Evolutionary conservation across 164 flowering plant species (phyloP).

Genomic region (Vitis amurensis): DNA sequence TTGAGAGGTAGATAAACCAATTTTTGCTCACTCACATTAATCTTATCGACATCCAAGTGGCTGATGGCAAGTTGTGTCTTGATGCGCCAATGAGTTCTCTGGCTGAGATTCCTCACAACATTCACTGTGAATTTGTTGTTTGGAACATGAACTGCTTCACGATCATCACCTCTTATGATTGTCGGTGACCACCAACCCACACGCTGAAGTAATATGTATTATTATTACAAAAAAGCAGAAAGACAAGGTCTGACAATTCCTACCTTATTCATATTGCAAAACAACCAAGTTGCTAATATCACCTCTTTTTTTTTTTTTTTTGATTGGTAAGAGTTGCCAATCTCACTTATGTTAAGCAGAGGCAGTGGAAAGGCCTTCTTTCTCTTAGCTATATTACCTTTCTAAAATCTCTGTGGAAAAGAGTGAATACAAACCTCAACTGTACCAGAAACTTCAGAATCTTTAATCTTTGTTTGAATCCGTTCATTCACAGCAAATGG

Average conservation of each 20-base stretch:
- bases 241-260: no score
- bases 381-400: no score
- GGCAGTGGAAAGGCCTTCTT: no score
- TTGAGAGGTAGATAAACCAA: constrained; percentile 1
- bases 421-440: constrained; percentile 76
- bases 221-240: neutral
- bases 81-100: constrained; percentile 97
- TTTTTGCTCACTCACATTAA: constrained; percentile 59
- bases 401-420: neutral
- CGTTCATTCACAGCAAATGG: constrained; percentile 91
- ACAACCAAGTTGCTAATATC: no score
- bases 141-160: constrained; percentile 97
- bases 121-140: constrained; percentile 92
- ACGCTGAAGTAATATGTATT: constrained; percentile 53
- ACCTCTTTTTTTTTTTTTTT: neutral
- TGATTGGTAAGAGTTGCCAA: neutral
- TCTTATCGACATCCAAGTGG: constrained; percentile 89
- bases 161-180: constrained; percentile 91
- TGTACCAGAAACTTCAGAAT: constrained; percentile 97
- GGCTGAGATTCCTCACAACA: constrained; percentile 94
- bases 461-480: constrained; percentile 96
- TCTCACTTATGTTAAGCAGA: neutral
- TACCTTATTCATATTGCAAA: no score
- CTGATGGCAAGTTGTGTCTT: constrained; percentile 92
- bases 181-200: constrained; percentile 99